Evolutionary conservation across 1,284 basidiomycete species (phyloP).

Genomic region (Sporisorium scitamineum): DNA sequence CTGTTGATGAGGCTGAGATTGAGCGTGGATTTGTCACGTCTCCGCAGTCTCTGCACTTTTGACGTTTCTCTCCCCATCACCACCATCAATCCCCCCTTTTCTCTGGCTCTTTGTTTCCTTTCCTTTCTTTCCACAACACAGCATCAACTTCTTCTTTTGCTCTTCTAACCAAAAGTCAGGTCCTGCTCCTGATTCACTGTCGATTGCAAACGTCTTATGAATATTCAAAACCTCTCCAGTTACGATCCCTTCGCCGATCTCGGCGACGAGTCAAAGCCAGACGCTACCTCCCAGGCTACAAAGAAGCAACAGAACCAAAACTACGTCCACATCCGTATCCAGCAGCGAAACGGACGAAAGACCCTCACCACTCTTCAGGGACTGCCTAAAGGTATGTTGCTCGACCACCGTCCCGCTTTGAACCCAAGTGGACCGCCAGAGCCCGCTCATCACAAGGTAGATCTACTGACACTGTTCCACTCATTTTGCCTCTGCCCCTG

Average conservation of each 20-base stretch:
- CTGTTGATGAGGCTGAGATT: background rate
- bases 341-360: conserved; percentile 99
- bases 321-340: conserved; percentile 77
- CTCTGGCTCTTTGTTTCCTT: background rate
- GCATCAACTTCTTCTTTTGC: conserved; percentile 7
- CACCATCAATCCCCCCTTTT: background rate
- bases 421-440: background rate
- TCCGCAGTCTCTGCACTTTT: background rate
- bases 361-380: conserved; percentile 98
- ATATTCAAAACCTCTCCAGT: conserved; percentile 69
- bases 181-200: conserved; percentile 55
- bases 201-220: conserved; percentile 63
- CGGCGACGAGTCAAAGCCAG: conserved; percentile 62
- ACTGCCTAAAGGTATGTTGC: conserved; percentile 83
- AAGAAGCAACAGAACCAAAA: conserved; percentile 64
- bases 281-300: conserved; percentile 44
- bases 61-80: background rate
- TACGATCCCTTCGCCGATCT: conserved; percentile 70
- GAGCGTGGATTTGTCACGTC: background rate
- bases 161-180: conserved; percentile 24
- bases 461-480: background rate
- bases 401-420: background rate
- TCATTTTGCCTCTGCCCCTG: background rate
- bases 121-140: conserved; percentile 1
- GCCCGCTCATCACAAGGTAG: background rate